Base-by-base conservation (phyloP, 495 filamentous ascomycete genomes). In the Penicillium steckii region DNA sequence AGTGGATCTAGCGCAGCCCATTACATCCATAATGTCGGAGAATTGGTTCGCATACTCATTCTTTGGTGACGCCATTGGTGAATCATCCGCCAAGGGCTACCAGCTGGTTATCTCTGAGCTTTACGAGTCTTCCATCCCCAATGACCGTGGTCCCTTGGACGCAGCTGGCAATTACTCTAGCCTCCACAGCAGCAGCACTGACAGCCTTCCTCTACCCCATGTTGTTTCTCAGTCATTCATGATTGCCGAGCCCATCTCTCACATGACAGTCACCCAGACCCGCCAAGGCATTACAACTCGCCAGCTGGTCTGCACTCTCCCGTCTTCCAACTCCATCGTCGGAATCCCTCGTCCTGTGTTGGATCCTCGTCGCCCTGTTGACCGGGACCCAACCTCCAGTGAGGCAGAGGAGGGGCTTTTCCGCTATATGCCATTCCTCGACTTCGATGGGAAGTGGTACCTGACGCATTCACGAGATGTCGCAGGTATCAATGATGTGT, bases 41-140 rank as follows among this genome's bases (percentile, higher is more conserved):
- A 97, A 99, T 74, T 97, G 92, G 91, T 90, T 96, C 67, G 77
- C 88, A 22, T 96, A 94, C 76, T 86, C 90, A n/a, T 89, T 92
- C 73, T 93, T 80, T 62, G 83, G 80, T 30, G 78, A 89, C 48
- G 73, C 80, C 22, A 46, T 50, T 53, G 62, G 73, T 2, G 60
- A 76, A 21, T 75, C 85, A 40, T 68, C 82, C 2, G 75, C 90
- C 44, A 88, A 88, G 71, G 91, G 90, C 19, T 93, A 96, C 67
- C 89, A 96, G 55, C 82, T 97, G 18, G 83, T 90, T 35, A 77
- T 97, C 6, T 85, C 87, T 2, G 95, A 97, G 59, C 79, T 97
- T 13, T 97, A 89, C 67, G 95, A 97, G 70, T 95, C 90, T 3
- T 75, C 84, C 1, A 60, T 84, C 24, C 74, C 88, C 33, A 95